Conservation (phyloP, 1,284 basidiomycete genomes). For the Papiliotrema nemorosa region DNA sequence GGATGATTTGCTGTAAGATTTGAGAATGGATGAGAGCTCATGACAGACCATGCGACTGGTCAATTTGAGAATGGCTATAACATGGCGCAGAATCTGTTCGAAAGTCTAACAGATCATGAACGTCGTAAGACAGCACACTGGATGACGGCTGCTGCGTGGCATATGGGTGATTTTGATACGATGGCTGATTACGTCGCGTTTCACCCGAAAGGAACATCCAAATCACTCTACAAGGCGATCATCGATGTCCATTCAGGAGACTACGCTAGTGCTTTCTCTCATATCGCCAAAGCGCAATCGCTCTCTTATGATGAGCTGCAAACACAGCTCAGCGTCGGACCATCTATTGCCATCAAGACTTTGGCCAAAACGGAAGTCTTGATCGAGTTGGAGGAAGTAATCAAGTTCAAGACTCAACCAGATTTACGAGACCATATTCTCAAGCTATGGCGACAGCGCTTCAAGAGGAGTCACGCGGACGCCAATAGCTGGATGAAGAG, state of each 20-base stretch:
- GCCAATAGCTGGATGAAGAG: constrained; percentile 40
- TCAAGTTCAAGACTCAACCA: constrained; percentile 38
- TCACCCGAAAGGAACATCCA: constrained; percentile 41
- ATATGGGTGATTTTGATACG: constrained; percentile 40
- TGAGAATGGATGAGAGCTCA: background rate
- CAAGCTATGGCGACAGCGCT: constrained; percentile 25
- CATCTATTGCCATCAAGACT: constrained; percentile 33
- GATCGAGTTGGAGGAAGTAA: constrained; percentile 42
- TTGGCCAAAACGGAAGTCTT: constrained; percentile 42
- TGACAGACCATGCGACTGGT: constrained; percentile 34
- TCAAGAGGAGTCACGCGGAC: constrained; percentile 38
- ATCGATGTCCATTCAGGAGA: constrained; percentile 38
- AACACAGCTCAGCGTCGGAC: constrained; percentile 25
- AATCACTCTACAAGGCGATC: constrained; percentile 46
- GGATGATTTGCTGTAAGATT: constrained; percentile 36
- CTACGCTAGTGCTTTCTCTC: constrained; percentile 34
- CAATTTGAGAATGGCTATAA: constrained; percentile 34
- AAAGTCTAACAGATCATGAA: constrained; percentile 33
- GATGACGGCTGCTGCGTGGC: constrained; percentile 42
- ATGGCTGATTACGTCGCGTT: constrained; percentile 43
- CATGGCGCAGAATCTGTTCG: constrained; percentile 33
- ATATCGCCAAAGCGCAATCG: constrained; percentile 41
- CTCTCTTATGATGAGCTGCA: constrained; percentile 42
- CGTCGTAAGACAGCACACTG: constrained; percentile 35
- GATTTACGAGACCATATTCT: constrained; percentile 26